A percentile compares a stretch with the other conserved stretches of the same genome.
These are phyloP conservation scores for Globisporangium barbulae DNA, from an alignment of 352 stramenopile genomes.

Conservation along the genomic window DNA sequence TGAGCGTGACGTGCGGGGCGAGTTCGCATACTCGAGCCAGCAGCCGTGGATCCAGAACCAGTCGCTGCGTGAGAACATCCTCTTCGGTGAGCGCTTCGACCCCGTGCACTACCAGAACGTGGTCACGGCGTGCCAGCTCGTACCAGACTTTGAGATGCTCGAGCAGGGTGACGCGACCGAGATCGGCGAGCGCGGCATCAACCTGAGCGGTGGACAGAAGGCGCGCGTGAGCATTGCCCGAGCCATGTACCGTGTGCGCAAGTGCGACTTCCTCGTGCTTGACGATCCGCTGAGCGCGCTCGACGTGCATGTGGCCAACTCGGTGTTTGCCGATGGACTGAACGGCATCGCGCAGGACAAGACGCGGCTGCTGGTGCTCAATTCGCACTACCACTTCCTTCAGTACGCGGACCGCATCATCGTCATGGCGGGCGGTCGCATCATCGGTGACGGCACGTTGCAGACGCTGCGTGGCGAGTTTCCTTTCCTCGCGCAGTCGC, in stretches of 20 bases:
- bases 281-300: slow-evolving; percentile 68
- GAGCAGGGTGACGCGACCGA: slow-evolving; percentile 89
- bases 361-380: slow-evolving; percentile 38
- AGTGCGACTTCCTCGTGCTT: slow-evolving; percentile 55
- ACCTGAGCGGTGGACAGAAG: slow-evolving; percentile 84
- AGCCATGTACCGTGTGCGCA: slow-evolving; percentile 50
- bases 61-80: slow-evolving; percentile 51
- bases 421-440: slow-evolving; percentile 30
- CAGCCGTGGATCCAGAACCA: slow-evolving; percentile 53
- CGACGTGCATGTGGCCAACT: slow-evolving; percentile 45
- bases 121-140: slow-evolving; percentile 73
- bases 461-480: slow-evolving; percentile 23
- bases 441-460: slow-evolving; percentile 31
- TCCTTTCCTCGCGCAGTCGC: slow-evolving; percentile 24
- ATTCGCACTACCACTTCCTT: slow-evolving; percentile 42
- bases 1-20: slow-evolving; percentile 20
- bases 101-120: slow-evolving; percentile 41
- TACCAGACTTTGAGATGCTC: slow-evolving; percentile 84
- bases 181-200: slow-evolving; percentile 90
- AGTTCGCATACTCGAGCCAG: slow-evolving; percentile 41
- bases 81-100: slow-evolving; percentile 47
- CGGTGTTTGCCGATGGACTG: slow-evolving; percentile 34
- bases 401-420: slow-evolving; percentile 36
- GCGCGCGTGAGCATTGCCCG: slow-evolving; percentile 56
- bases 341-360: slow-evolving; percentile 26